Evolutionary conservation across 129 eudicot species (phyloP).

Genomic region (Lactuca saligna): DNA sequence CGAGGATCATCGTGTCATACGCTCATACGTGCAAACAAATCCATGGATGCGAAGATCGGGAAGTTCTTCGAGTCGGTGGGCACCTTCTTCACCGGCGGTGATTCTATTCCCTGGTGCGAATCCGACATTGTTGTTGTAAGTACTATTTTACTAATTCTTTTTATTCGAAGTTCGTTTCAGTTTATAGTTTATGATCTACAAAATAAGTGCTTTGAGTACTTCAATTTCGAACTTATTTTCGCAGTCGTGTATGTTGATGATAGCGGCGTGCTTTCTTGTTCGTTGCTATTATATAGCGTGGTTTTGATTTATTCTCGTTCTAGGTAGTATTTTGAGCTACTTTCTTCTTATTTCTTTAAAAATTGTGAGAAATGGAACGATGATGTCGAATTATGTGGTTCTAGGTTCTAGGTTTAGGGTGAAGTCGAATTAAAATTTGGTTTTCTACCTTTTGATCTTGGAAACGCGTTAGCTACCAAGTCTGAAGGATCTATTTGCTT

Average conservation of each 20-base stretch:
- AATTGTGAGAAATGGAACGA: background rate
- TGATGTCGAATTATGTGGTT: constrained; percentile 9
- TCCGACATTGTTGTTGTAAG: constrained; percentile 71
- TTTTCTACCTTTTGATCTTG: constrained; percentile 2
- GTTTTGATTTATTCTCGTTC: background rate
- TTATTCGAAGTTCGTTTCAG: background rate
- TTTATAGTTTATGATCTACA: background rate
- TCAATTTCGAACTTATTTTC: background rate
- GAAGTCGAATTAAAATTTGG: background rate
- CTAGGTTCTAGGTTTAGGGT: background rate
- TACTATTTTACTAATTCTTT: background rate
- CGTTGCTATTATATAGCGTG: background rate
- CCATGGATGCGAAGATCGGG: constrained; percentile 65
- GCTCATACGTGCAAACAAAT: background rate
- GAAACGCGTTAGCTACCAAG: background rate
- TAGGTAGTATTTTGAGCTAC: background rate
- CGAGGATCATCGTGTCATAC: background rate
- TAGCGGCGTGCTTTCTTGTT: constrained; percentile 9
- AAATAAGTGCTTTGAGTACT: background rate
- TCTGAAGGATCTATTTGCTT: background rate
- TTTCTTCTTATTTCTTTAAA: background rate
- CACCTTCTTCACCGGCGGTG: constrained; percentile 67
- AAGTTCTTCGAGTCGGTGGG: constrained; percentile 62
- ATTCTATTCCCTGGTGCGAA: constrained; percentile 82
- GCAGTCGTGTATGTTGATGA: background rate